Conservation (phyloP, 164 flowering plant species). For the Vitis rotundifolia region DNA sequence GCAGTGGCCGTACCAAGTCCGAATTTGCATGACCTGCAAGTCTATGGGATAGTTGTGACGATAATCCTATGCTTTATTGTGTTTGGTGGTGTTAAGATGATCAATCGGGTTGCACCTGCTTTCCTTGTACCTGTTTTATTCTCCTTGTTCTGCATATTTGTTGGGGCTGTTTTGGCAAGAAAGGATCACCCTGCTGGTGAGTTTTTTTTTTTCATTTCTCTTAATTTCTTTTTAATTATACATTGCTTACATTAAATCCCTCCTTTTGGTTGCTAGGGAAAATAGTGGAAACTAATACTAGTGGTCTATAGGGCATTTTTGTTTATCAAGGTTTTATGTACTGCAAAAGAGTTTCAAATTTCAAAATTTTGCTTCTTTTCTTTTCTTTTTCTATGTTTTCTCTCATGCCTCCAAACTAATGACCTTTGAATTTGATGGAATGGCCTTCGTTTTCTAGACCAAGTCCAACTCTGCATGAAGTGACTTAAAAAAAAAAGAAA, state of each 20-base stretch:
- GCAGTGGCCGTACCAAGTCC: constrained; percentile 56
- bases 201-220: constrained; percentile 17
- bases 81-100: constrained; percentile 98
- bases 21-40: constrained; percentile 89
- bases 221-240: not conserved
- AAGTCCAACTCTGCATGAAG: too few relatives aligned
- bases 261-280: not conserved
- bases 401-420: too few relatives aligned
- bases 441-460: too few relatives aligned
- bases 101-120: constrained; percentile 97
- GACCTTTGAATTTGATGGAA: too few relatives aligned
- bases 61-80: constrained; percentile 90
- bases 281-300: not conserved
- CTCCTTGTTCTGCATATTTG: constrained; percentile 83
- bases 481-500: too few relatives aligned
- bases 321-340: too few relatives aligned
- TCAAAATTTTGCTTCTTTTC: too few relatives aligned
- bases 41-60: constrained; percentile 94
- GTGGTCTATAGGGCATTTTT: too few relatives aligned
- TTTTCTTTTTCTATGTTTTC: too few relatives aligned
- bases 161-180: constrained; percentile 68
- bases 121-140: constrained; percentile 89
- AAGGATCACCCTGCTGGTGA: constrained; percentile 67
- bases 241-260: not conserved
- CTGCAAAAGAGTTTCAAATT: too few relatives aligned